These are phyloP conservation scores for Seiridium unicorne DNA, from an alignment of 2,329 filamentous ascomycete genomes.

Conservation along the genomic window DNA sequence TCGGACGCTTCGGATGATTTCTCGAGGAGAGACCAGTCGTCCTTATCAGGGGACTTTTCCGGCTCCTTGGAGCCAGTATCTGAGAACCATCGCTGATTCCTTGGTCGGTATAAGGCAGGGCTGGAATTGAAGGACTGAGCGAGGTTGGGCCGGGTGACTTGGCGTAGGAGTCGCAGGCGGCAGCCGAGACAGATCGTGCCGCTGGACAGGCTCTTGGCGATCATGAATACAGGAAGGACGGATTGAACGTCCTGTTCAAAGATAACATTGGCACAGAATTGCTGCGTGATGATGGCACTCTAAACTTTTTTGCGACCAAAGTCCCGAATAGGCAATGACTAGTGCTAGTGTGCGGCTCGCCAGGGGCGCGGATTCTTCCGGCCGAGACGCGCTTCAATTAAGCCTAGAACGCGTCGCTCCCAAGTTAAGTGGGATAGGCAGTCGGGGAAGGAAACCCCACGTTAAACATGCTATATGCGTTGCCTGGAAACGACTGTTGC, in stretches of 20 bases:
- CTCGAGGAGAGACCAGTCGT: not conserved
- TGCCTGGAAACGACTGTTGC: not conserved
- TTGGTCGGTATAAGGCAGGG: not conserved
- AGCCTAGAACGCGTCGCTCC: not conserved
- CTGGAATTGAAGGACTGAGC: slow-evolving; percentile 5
- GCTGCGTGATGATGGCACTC: not conserved
- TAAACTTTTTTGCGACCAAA: slow-evolving; percentile 7
- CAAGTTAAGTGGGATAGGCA: not conserved
- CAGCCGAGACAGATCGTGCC: slow-evolving; percentile 38
- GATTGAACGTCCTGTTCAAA: not conserved
- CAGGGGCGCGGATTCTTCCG: slow-evolving; percentile 1
- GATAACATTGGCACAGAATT: not conserved
- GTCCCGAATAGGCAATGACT: slow-evolving; percentile 6
- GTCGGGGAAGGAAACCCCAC: not conserved
- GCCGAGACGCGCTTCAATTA: slow-evolving; percentile 7
- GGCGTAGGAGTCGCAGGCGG: slow-evolving; percentile 30
- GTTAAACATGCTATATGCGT: not conserved
- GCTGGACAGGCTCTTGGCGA: slow-evolving; percentile 27
- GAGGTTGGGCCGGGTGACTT: slow-evolving; percentile 13
- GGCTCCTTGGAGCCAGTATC: not conserved
- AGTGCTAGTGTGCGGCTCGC: not conserved
- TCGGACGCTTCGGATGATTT: not conserved
- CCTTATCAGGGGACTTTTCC: not conserved
- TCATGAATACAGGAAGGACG: slow-evolving; percentile 25
- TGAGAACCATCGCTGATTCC: slow-evolving; percentile 7